Conservation (phyloP, 306 rosid species). For the Rosa lucieae region DNA sequence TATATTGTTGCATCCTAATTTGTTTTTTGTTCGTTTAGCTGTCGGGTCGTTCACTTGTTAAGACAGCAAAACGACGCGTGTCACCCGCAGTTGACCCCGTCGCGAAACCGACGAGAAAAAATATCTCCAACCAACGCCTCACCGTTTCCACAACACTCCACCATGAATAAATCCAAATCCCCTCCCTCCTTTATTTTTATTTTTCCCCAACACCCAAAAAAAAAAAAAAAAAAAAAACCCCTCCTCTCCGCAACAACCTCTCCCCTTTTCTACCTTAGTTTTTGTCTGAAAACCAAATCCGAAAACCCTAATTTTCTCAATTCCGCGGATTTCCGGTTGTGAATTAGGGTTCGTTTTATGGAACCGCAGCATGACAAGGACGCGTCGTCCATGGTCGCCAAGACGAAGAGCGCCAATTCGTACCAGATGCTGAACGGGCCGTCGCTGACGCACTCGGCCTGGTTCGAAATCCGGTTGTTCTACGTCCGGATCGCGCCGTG, state of each 20-base stretch:
- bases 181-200: background rate
- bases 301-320: constrained; percentile 11
- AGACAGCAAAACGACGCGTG: background rate
- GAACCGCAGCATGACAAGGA: constrained; percentile 41
- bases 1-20: too few relatives aligned
- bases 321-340: background rate
- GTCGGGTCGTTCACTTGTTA: background rate
- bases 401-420: constrained; percentile 44
- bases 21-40: background rate
- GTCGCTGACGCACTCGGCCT: constrained; percentile 45
- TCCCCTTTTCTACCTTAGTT: background rate
- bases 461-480: constrained; percentile 65
- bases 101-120: background rate
- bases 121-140: background rate
- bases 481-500: constrained; percentile 71
- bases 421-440: constrained; percentile 36
- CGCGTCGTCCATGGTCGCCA: constrained; percentile 23
- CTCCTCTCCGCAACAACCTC: constrained; percentile 10
- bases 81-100: background rate
- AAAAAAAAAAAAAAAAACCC: background rate
- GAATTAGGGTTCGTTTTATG: constrained; percentile 33
- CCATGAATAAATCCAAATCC: background rate
- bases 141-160: background rate
- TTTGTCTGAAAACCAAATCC: too few relatives aligned
- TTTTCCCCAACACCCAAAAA: background rate